A percentile compares a stretch with the other conserved stretches of the same genome.
Conservation (phyloP, 2,329 filamentous ascomycete species). For the Diaporthe citri region DNA sequence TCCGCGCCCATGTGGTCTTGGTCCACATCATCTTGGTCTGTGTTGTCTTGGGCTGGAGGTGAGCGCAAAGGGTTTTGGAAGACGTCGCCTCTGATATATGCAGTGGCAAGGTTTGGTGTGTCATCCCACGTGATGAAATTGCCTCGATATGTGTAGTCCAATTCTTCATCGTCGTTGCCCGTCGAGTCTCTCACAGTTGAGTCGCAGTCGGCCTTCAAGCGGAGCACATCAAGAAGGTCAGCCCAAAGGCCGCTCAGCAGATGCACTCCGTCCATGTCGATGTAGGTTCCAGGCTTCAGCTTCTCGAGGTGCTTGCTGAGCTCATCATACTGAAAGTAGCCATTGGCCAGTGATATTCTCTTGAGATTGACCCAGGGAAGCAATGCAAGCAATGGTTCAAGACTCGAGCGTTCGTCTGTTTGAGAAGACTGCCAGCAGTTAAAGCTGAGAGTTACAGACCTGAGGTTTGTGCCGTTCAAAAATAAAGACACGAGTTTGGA, state of each 20-base stretch:
- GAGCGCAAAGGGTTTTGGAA: not conserved
- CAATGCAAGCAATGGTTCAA: not conserved
- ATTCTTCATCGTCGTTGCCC: not conserved
- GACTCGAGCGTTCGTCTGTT: not conserved
- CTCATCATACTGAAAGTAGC: not conserved
- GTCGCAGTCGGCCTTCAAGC: not conserved
- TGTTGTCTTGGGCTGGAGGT: not conserved
- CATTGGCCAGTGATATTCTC: rapidly evolving
- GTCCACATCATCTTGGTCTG: not conserved
- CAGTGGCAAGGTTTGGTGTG: not conserved
- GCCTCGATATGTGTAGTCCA: too few relatives aligned
- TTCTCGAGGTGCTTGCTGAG: not conserved
- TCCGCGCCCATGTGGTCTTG: too few relatives aligned
- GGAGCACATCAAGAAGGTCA: not conserved
- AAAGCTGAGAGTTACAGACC: not conserved
- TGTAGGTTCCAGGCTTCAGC: not conserved
- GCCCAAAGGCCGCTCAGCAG: not conserved
- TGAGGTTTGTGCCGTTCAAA: not conserved
- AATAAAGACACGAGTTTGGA: not conserved
- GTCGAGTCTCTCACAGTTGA: rapidly evolving
- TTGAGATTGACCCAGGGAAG: not conserved
- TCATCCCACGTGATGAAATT: not conserved
- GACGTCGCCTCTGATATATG: not conserved
- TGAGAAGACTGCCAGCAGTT: not conserved
- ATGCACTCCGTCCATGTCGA: rapidly evolving